Conservation (phyloP, 2,329 filamentous ascomycete species). For the Fusarium sp. region DNA sequence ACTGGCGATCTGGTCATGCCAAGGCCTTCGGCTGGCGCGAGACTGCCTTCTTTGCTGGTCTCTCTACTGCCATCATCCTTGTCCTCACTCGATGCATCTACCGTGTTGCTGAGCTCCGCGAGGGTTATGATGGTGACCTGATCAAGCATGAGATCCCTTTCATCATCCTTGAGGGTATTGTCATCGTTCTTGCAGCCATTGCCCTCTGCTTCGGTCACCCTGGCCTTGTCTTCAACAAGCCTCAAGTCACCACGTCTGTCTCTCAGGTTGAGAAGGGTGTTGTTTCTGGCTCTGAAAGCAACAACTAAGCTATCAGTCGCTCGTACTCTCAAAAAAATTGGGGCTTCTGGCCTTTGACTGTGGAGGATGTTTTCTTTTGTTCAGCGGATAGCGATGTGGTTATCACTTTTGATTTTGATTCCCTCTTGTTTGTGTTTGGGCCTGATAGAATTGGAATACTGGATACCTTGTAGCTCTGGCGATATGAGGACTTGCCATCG, state of each 20-base stretch:
- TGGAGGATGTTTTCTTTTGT: conserved; percentile 12
- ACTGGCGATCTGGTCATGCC: conserved; percentile 44
- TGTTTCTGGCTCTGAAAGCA: conserved; percentile 10
- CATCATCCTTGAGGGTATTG: conserved; percentile 60
- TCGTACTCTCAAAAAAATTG: not conserved
- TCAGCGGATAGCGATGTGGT: conserved; percentile 21
- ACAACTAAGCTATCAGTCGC: conserved; percentile 4
- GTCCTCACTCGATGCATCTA: conserved; percentile 72
- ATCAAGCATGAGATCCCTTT: conserved; percentile 63
- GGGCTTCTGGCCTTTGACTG: not conserved
- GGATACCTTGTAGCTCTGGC: conserved; percentile 26
- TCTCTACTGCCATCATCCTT: conserved; percentile 63
- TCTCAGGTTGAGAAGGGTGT: conserved; percentile 41
- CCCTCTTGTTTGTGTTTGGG: not conserved
- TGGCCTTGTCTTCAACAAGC: conserved; percentile 50
- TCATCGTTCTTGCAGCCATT: conserved; percentile 50
- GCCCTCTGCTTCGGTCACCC: conserved; percentile 54
- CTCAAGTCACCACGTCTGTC: conserved; percentile 13
- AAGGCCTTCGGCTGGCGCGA: conserved; percentile 43
- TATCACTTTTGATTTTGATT: conserved; percentile 10
- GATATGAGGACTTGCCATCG: not conserved
- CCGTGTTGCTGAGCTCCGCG: conserved; percentile 71
- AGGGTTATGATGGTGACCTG: conserved; percentile 67
- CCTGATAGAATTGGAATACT: conserved; percentile 24
- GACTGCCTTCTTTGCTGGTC: conserved; percentile 60